phyloP scores from a whole-genome alignment of 2,329 filamentous ascomycete species.

The Orbilia brochopaga region DNA sequence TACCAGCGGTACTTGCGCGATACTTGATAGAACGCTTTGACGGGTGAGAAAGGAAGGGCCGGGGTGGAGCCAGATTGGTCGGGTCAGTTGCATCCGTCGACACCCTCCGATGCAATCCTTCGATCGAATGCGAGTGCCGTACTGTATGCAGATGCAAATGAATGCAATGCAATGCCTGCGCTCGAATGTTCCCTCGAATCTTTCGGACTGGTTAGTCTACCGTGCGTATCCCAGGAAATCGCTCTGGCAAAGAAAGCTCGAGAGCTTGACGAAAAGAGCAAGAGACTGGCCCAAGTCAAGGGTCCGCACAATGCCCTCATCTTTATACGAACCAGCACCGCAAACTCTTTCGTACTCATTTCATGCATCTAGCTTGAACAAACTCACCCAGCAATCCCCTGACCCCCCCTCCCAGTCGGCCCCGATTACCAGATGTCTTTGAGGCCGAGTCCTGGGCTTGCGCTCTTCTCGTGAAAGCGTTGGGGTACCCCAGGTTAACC shows the following conservation, averaged over 20 bases:
- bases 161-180: too few species aligned
- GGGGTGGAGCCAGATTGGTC: constrained; percentile 24
- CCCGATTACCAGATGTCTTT: constrained; percentile 22
- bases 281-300: constrained; percentile 24
- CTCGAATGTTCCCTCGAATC: constrained; percentile 6
- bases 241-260: constrained; percentile 11
- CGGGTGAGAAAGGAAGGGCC: constrained; percentile 4
- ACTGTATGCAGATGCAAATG: background rate
- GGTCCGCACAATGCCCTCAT: constrained; percentile 37
- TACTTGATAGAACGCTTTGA: background rate
- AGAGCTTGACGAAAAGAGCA: constrained; percentile 32
- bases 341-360: constrained; percentile 26
- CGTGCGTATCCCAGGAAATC: constrained; percentile 15
- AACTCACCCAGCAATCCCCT: constrained; percentile 11
- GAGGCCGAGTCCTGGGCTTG: constrained; percentile 29
- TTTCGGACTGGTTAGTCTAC: constrained; percentile 16
- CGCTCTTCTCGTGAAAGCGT: constrained; percentile 40
- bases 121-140: background rate
- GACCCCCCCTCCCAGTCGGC: constrained; percentile 25
- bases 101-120: constrained; percentile 7
- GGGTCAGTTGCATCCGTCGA: constrained; percentile 14
- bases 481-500: constrained; percentile 46
- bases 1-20: constrained; percentile 8
- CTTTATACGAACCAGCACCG: constrained; percentile 45
- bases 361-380: constrained; percentile 5